Conservation (phyloP, 495 filamentous ascomycete genomes). For the Podospora bellae-mahoneyi region DNA sequence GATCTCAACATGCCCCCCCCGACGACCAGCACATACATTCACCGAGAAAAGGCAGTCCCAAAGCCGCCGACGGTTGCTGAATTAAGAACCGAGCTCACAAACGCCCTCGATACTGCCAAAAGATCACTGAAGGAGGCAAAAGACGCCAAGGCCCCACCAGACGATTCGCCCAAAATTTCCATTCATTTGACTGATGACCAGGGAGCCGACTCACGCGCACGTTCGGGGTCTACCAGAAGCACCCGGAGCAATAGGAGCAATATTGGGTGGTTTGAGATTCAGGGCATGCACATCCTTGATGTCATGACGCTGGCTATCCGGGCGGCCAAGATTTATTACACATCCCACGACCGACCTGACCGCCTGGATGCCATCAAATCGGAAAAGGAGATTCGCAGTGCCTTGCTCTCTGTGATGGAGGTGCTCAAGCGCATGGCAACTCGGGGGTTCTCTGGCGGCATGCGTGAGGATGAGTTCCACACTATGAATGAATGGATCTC, state of each 20-base stretch:
- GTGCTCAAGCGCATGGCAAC: constrained; percentile 85
- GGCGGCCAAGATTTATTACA: constrained; percentile 94
- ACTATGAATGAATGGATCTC: constrained; percentile 73
- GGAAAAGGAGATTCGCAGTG: constrained; percentile 72
- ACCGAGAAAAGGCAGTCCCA: constrained; percentile 79
- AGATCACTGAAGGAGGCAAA: constrained; percentile 57
- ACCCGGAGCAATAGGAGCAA: constrained; percentile 5
- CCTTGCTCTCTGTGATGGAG: constrained; percentile 81
- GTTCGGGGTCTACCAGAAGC: constrained; percentile 23
- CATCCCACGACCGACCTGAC: constrained; percentile 74
- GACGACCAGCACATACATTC: constrained; percentile 92
- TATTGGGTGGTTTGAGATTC: constrained; percentile 74
- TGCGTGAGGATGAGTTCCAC: constrained; percentile 67
- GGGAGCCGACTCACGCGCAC: constrained; percentile 12
- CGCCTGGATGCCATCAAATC: constrained; percentile 80
- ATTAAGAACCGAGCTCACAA: constrained; percentile 68
- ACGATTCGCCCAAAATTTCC: constrained; percentile 12
- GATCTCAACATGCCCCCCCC: constrained; percentile 81
- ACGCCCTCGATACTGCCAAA: constrained; percentile 60
- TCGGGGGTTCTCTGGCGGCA: constrained; percentile 80
- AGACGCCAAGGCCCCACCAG: constrained; percentile 29
- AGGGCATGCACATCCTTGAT: constrained; percentile 88
- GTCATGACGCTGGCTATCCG: constrained; percentile 90
- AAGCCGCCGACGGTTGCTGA: constrained; percentile 79
- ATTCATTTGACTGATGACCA: constrained; percentile 4